Percentiles rank a stretch among this genome's conserved stretches.
phyloP scores from a whole-genome alignment of 129 eudicot species.

The Chrysanthemum makinoi region DNA sequence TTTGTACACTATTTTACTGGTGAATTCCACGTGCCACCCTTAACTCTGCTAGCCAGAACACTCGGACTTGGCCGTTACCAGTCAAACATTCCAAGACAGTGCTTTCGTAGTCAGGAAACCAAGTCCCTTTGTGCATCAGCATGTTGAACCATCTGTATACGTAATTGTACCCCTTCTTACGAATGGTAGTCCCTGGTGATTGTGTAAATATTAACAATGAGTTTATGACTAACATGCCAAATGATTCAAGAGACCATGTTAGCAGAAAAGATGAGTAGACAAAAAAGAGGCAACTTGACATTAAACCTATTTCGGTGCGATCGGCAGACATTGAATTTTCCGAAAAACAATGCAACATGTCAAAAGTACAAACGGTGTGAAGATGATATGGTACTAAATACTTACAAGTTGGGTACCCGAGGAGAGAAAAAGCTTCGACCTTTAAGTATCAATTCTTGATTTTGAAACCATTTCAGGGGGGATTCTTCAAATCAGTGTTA shows the following conservation, averaged over 20 bases:
- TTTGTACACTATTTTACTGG: too few relatives aligned
- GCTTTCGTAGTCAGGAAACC: neutral
- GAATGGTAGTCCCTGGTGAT: conserved; percentile 12
- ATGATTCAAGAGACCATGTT: neutral
- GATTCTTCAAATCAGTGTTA: conserved; percentile 20
- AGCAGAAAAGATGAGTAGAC: too few relatives aligned
- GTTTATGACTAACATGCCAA: neutral
- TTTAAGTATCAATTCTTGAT: conserved; percentile 16
- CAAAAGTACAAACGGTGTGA: neutral
- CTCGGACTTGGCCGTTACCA: too few relatives aligned
- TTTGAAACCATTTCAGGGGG: conserved; percentile 23
- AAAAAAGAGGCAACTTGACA: too few relatives aligned
- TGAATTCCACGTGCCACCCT: too few relatives aligned
- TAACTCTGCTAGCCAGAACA: too few relatives aligned
- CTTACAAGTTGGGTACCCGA: conserved; percentile 26
- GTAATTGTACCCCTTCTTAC: neutral
- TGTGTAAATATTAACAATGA: neutral
- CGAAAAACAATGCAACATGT: neutral
- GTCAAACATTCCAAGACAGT: neutral
- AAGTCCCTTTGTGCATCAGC: neutral
- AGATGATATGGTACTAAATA: neutral
- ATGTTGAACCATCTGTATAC: conserved; percentile 24
- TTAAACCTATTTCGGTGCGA: too few relatives aligned
- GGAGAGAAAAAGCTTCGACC: conserved; percentile 19
- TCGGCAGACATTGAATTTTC: too few relatives aligned